Evolutionary conservation across 495 filamentous ascomycete species (phyloP).

Genomic region (Melanomma pulvis-pyrius): DNA sequence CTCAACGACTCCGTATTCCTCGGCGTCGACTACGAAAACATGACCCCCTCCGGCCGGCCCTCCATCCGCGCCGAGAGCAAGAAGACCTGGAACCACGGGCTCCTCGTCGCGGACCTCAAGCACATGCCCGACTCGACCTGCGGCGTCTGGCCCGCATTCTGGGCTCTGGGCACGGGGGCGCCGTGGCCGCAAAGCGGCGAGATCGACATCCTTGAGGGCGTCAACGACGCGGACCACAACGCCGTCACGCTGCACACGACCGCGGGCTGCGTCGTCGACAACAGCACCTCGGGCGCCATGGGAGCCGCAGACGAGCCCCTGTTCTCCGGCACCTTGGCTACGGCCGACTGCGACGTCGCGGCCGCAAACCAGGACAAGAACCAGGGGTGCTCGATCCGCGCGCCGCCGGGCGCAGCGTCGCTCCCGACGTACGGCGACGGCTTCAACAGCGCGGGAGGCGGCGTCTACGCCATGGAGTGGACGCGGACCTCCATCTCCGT

Average conservation of each 20-base stretch:
- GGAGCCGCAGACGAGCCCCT: background rate
- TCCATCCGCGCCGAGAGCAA: slow-evolving; percentile 39
- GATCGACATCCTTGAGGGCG: slow-evolving; percentile 46
- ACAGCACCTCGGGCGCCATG: background rate
- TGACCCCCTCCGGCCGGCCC: slow-evolving; percentile 31
- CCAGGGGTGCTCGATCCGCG: slow-evolving; percentile 36
- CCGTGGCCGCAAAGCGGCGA: slow-evolving; percentile 62
- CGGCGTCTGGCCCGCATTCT: slow-evolving; percentile 44
- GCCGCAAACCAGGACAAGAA: slow-evolving; percentile 33
- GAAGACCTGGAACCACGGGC: slow-evolving; percentile 35
- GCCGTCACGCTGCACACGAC: slow-evolving; percentile 43
- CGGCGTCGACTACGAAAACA: slow-evolving; percentile 41
- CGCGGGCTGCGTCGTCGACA: slow-evolving; percentile 37
- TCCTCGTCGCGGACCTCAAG: slow-evolving; percentile 37
- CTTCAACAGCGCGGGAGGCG: slow-evolving; percentile 40
- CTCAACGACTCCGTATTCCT: slow-evolving; percentile 38
- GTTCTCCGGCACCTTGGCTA: slow-evolving; percentile 29
- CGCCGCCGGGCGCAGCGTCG: background rate
- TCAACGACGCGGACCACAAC: slow-evolving; percentile 38
- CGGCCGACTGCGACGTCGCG: slow-evolving; percentile 37
- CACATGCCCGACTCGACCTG: slow-evolving; percentile 41
- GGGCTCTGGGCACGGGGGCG: slow-evolving; percentile 32
- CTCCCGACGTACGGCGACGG: slow-evolving; percentile 54
- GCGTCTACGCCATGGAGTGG: slow-evolving; percentile 41
- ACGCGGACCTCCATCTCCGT: slow-evolving; percentile 25